phyloP scores from a whole-genome alignment of 768 basidiomycete species.

The Boletus barrowsii region DNA sequence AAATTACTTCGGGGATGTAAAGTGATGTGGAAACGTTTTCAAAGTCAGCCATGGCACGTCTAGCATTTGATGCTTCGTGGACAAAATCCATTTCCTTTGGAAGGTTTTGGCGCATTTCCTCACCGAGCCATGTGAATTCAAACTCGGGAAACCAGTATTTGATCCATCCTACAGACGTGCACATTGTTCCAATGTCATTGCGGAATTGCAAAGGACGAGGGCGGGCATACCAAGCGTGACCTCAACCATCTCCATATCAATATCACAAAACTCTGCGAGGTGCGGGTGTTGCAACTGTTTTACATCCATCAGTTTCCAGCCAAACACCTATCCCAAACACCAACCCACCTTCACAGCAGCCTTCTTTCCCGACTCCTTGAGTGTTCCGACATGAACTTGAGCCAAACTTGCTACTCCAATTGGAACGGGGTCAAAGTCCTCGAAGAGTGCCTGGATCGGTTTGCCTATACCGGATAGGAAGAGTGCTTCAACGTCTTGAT shows the following conservation, averaged over 20 bases:
- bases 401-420: conserved; percentile 96
- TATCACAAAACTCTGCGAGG: conserved; percentile 84
- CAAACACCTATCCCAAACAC: background rate
- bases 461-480: conserved; percentile 77
- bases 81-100: conserved; percentile 95
- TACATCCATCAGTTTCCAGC: conserved; percentile 4
- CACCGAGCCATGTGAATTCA: conserved; percentile 89
- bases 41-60: conserved; percentile 70
- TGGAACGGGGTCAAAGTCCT: conserved; percentile 80
- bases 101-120: conserved; percentile 91
- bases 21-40: conserved; percentile 66
- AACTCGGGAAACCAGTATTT: conserved; percentile 95
- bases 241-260: conserved; percentile 87
- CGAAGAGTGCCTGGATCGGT: conserved; percentile 72
- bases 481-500: conserved; percentile 71
- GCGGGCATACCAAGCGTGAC: conserved; percentile 55
- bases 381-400: conserved; percentile 86
- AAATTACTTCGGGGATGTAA: conserved; percentile 83
- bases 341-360: conserved; percentile 81
- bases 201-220: background rate
- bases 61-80: conserved; percentile 85
- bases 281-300: conserved; percentile 85
- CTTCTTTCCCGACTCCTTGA: conserved; percentile 63
- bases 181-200: background rate
- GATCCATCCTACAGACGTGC: conserved; percentile 58